Conservation (phyloP, 106 monocot species). For the Chionographis japonica region DNA sequence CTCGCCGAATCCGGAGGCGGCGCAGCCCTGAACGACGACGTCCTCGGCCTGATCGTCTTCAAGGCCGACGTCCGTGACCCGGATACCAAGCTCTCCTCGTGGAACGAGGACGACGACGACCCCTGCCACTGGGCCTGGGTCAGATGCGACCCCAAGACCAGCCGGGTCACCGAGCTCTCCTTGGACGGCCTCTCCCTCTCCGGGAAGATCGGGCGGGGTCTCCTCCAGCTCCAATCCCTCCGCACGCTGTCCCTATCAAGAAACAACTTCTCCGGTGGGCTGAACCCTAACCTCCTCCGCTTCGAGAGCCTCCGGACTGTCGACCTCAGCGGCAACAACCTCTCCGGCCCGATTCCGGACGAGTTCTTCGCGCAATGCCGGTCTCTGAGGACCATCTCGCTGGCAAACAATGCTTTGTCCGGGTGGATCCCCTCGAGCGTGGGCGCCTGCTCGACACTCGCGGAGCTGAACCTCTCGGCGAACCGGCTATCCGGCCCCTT, state of each 20-base stretch:
- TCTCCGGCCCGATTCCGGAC: conserved; percentile 54
- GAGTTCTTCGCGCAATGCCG: conserved; percentile 64
- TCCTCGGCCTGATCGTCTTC: conserved; percentile 87
- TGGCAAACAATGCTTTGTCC: conserved; percentile 48
- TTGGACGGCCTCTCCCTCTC: conserved; percentile 56
- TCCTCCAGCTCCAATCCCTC: conserved; percentile 64
- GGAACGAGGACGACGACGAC: conserved; percentile 79
- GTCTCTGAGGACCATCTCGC: conserved; percentile 37
- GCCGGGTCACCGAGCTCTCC: conserved; percentile 47
- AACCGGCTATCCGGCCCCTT: conserved; percentile 57
- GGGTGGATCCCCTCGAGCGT: conserved; percentile 53
- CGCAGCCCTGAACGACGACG: conserved; percentile 69
- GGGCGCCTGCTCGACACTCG: conserved; percentile 60
- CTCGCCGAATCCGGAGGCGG: conserved; percentile 7
- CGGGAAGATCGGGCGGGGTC: conserved; percentile 60
- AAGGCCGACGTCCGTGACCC: conserved; percentile 78
- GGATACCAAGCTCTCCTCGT: conserved; percentile 41
- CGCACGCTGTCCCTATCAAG: conserved; percentile 41
- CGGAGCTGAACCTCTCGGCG: conserved; percentile 47
- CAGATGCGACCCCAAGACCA: conserved; percentile 42
- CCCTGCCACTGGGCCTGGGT: conserved; percentile 76
- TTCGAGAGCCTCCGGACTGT: conserved; percentile 38
- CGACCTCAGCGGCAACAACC: conserved; percentile 56
- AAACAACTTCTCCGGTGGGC: conserved; percentile 71
- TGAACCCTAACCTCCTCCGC: conserved; percentile 37